Evolutionary conservation across 805 yeast species (phyloP).

Genomic region (Tetrapisispora pingtungensis): DNA sequence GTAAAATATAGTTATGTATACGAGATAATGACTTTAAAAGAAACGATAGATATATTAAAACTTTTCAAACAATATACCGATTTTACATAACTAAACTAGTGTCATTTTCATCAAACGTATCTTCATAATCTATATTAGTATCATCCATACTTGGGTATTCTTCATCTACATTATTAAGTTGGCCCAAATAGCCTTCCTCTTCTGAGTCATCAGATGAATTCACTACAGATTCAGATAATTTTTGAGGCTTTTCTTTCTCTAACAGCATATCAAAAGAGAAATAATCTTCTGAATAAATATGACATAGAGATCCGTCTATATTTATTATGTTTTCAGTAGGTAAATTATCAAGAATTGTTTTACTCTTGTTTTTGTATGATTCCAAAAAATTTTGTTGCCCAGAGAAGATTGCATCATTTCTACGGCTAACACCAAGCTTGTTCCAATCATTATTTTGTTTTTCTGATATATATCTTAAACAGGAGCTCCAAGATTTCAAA

Average conservation of each 20-base stretch:
- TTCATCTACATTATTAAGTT: background rate
- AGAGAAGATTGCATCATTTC: background rate
- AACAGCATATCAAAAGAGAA: conserved; percentile 3
- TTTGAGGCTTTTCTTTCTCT: conserved; percentile 9
- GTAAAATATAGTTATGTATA: no score
- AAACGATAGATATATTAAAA: no score
- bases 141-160: conserved; percentile 1
- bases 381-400: conserved; percentile 2
- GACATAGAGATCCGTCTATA: conserved; percentile 12
- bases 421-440: background rate
- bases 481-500: conserved; percentile 19
- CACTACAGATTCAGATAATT: conserved; percentile 1
- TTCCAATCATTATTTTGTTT: conserved; percentile 12
- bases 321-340: conserved; percentile 16
- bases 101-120: background rate
- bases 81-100: background rate
- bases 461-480: conserved; percentile 16
- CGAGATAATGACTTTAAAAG: no score
- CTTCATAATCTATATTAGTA: conserved; percentile 1
- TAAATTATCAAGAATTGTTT: conserved; percentile 12
- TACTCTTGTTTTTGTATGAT: conserved; percentile 14
- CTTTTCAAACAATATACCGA: no score
- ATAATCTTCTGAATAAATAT: conserved; percentile 19
- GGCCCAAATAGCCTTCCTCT: conserved; percentile 4
- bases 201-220: background rate